Conservation (phyloP, 306 rosid species). For the Glycine tomentella region DNA sequence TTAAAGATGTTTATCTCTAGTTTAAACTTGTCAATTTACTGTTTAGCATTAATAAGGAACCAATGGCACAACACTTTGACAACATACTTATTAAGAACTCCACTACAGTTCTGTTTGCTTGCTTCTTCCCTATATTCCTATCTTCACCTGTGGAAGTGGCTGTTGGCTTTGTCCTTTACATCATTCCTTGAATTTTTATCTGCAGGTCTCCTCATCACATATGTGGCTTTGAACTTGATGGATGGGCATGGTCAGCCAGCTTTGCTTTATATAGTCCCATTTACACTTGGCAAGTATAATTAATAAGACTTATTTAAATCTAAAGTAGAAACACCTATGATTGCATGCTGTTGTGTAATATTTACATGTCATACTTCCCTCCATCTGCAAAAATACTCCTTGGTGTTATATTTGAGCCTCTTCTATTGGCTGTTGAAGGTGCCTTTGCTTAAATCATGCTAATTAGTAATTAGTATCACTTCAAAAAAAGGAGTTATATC, state of each 20-base stretch:
- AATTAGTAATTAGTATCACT: neutral
- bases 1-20: constrained; percentile 15
- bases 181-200: constrained; percentile 28
- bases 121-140: constrained; percentile 26
- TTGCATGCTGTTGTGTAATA: neutral
- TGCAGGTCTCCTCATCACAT: constrained; percentile 91
- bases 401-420: too few relatives aligned
- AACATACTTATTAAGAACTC: neutral
- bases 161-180: neutral
- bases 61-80: neutral
- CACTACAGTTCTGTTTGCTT: neutral
- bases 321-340: neutral
- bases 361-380: neutral
- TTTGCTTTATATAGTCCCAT: constrained; percentile 93
- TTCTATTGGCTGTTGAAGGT: too few relatives aligned
- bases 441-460: neutral
- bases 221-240: constrained; percentile 96
- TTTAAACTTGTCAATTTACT: neutral
- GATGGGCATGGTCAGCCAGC: constrained; percentile 99
- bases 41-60: neutral
- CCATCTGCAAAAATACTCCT: neutral
- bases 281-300: constrained; percentile 79
- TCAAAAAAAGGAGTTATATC: neutral
- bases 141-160: neutral
- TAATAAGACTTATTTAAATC: constrained; percentile 10